Percentiles rank a stretch among this genome's conserved stretches.
Conservation (phyloP, 2,329 filamentous ascomycete species). For the Parafenestella ontariensis region DNA sequence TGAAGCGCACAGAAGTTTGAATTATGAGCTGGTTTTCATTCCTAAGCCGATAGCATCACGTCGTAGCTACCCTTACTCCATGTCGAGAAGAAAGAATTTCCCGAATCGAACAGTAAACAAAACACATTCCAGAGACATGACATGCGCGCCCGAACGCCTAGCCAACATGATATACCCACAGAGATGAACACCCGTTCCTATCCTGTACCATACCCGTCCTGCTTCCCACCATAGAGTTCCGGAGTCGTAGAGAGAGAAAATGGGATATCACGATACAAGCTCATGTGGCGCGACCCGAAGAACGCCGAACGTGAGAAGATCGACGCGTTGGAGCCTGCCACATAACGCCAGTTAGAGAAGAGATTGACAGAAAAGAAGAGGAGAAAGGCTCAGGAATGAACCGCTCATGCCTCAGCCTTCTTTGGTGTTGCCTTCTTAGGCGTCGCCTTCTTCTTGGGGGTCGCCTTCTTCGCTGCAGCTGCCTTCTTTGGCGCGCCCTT, state of each 20-base stretch:
- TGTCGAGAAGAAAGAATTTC: slow-evolving; percentile 4
- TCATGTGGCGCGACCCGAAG: slow-evolving; percentile 9
- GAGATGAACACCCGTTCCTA: slow-evolving; percentile 21
- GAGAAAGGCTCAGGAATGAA: slow-evolving; percentile 11
- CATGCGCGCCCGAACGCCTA: slow-evolving; percentile 31
- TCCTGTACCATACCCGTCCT: slow-evolving; percentile 10
- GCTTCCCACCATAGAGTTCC: slow-evolving; percentile 5
- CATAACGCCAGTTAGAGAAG: slow-evolving; percentile 28
- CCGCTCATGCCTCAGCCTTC: slow-evolving; percentile 45
- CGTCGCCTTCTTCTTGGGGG: slow-evolving; percentile 57
- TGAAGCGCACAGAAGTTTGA: slow-evolving; percentile 15
- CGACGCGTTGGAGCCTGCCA: slow-evolving; percentile 11
- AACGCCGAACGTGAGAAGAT: neutral
- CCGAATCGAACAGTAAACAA: slow-evolving; percentile 9
- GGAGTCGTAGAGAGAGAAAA: slow-evolving; percentile 31
- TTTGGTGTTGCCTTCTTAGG: slow-evolving; percentile 56
- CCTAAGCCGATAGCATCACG: slow-evolving; percentile 27
- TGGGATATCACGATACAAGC: slow-evolving; percentile 43
- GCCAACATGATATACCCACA: slow-evolving; percentile 29
- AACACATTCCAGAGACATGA: slow-evolving; percentile 1
- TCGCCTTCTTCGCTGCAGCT: slow-evolving; percentile 51
- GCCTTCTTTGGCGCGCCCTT: slow-evolving; percentile 48
- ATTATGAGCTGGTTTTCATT: slow-evolving; percentile 26
- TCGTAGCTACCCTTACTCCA: slow-evolving; percentile 19
- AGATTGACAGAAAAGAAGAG: slow-evolving; percentile 36